phyloP scores from a whole-genome alignment of 805 yeast genomes.

The Metschnikowia colocasiae region DNA sequence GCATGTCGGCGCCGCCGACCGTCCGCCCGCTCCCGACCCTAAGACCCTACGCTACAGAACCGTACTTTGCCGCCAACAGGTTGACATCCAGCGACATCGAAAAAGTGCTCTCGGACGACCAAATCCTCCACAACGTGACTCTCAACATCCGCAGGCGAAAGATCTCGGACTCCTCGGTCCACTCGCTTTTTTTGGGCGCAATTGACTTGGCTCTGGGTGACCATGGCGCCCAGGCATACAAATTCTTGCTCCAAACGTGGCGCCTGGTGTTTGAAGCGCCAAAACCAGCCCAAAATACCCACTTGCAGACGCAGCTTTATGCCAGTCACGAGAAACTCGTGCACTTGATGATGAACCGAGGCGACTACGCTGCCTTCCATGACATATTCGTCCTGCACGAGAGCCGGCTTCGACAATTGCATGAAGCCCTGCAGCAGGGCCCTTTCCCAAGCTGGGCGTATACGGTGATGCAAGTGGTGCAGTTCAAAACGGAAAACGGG shows the following conservation, averaged over 20 bases:
- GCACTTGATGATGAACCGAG: conserved; percentile 28
- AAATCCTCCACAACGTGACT: conserved; percentile 3
- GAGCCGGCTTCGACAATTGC: conserved; percentile 1
- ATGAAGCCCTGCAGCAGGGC: not conserved
- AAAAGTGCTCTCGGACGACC: conserved; percentile 9
- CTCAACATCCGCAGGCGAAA: conserved; percentile 1
- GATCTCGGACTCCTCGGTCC: conserved; percentile 16
- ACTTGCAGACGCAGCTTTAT: conserved; percentile 12
- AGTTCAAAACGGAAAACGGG: conserved; percentile 2
- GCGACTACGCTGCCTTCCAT: conserved; percentile 22
- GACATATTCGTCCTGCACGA: conserved; percentile 7
- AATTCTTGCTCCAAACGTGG: conserved; percentile 26
- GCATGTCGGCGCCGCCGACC: not conserved
- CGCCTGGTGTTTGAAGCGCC: conserved; percentile 16
- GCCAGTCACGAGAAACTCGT: conserved; percentile 21
- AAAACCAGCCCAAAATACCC: not conserved
- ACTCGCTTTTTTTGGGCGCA: conserved; percentile 19
- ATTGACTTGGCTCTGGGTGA: conserved; percentile 23
- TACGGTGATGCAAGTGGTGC: conserved; percentile 22
- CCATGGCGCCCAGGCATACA: conserved; percentile 16
- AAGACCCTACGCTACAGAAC: not conserved
- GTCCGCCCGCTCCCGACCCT: not conserved
- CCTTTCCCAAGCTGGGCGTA: conserved; percentile 9
- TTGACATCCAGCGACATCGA: conserved; percentile 12
- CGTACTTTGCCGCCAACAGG: conserved; percentile 4